Base-by-base conservation (phyloP, 768 basidiomycete genomes). In the Pseudohyphozyma bogoriensis region DNA sequence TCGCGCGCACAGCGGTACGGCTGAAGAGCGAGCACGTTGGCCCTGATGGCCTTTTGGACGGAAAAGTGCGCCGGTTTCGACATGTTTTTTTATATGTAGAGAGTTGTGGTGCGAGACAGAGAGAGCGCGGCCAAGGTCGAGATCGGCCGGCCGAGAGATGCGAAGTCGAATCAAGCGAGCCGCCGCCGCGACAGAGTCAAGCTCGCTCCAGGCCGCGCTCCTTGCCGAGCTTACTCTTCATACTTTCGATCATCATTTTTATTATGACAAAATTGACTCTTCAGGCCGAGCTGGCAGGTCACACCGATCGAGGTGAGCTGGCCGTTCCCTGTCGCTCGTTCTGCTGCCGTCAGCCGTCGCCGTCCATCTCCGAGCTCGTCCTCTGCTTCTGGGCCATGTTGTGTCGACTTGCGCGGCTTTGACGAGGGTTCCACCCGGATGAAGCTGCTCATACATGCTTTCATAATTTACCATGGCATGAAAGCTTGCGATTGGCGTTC, bases 1-100 rank as follows among this genome's bases (percentile, higher is more conserved):
- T 99, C 93, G 50, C 95, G 79, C 1, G 95, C 95, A 69, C 91
- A 96, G 33, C 92, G 84, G 74, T 99, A 97, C 0, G 95, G 95
- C 51, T 84, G 83, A 18, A 99, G 78, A 1, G 87, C 76, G 51
- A 95, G 85, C 69, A 99, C 92, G 71, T 97, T 99, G 3, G 89
- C 85, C n/a, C 92, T 81, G 67, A 96, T 86, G 56, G 87, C 85
- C 36, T 77, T 74, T 74, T 87, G 84, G 59, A 97, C 83, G 68
- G 83, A 77, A 71, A 95, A 97, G 74, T 95, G 92, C 3, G 82
- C 73, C 1, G 92, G 89, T 39, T 79, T 78, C 22, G 75, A 69
- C 29, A 1, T 4, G 42, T 12, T 24, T 22, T 44, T n/a, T 18
- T 44, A 2, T 44, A 7, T 42, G 40, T 15, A 44, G 15, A 24